Conservation (phyloP, 1,139 yeast species). For the Kazachstania sp. region DNA sequence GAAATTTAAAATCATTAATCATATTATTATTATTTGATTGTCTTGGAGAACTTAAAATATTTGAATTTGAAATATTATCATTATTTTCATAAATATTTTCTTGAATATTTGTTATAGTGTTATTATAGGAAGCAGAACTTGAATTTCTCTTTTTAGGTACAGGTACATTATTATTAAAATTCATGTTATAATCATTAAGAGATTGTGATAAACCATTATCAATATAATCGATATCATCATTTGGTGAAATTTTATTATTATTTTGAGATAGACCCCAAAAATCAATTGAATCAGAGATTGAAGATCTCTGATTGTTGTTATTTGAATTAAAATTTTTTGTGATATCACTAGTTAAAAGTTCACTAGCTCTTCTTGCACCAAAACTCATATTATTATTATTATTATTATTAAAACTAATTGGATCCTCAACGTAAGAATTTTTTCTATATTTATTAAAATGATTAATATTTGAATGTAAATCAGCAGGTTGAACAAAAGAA, state of each 20-base stretch:
- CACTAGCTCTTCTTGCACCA: conserved; percentile 16
- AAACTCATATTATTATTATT: neutral
- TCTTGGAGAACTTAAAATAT: conserved; percentile 1
- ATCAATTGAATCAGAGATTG: conserved; percentile 22
- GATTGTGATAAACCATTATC: conserved; percentile 19
- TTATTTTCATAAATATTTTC: neutral
- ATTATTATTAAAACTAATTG: neutral
- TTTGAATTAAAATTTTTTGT: conserved; percentile 8
- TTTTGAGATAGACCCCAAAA: conserved; percentile 20
- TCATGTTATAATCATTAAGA: conserved; percentile 21
- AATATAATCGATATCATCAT: neutral
- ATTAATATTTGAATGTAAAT: conserved; percentile 3
- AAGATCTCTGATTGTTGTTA: conserved; percentile 15
- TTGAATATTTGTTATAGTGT: neutral
- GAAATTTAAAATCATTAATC: neutral
- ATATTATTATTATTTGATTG: neutral
- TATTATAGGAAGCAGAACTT: neutral
- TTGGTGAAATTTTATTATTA: conserved; percentile 2
- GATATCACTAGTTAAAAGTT: conserved; percentile 10
- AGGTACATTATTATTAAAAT: conserved; percentile 5
- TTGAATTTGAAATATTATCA: neutral
- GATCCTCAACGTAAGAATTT: neutral
- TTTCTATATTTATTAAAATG: neutral
- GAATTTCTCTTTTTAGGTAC: neutral
- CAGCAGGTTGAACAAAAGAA: conserved; percentile 3